Base-by-base conservation (phyloP, 805 yeast species). In the Wickerhamomyces silvicola region DNA sequence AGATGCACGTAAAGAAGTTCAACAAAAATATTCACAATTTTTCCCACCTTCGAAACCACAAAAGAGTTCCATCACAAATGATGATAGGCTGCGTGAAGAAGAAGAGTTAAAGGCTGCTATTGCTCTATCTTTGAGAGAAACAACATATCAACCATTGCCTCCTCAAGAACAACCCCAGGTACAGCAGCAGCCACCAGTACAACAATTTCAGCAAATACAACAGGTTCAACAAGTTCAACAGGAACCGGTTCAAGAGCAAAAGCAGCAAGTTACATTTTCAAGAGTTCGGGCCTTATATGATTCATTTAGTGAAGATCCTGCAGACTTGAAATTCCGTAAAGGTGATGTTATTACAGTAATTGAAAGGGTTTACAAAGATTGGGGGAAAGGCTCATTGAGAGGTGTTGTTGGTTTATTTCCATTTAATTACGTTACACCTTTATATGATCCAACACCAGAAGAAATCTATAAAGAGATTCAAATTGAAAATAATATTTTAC, bases 391-490 rank as follows among this genome's bases (percentile, higher is more conserved):
- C 11, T 74, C 90, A 6, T 59, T 90, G 31, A 68, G 72, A 33
- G 96, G 96, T 1, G 70, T 69, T 33, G 67, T 77, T 31, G 98
- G 98, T 13, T 80, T 92, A 10, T 87, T 90, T 57, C 98, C 98
- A 0, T 70, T 84, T 37, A 90, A 90, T 54, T 90, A 92, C 51
- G 97, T 92, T 2, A 72, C 84, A 1, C 87, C 87, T 2, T 61
- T 87, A 5, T 72, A 78, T 1, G 81, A 77, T 28, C 78, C 81
- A 22, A 66, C 84, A 0, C 66, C 72, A 3, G 68, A 70, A 30
- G 88, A 87, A 41, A 39, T 80, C 5, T 57, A 59, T 7, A 57
- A 61, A 18, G 81, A 79, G 45, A 43, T 50, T 19, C 59, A 62
- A 41, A 57, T 62, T 37, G 87, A 84, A 54, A 54, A 61, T 19